phyloP scores from a whole-genome alignment of 192 early-diverging fungal genomes.

The Dissophora globulifera region DNA sequence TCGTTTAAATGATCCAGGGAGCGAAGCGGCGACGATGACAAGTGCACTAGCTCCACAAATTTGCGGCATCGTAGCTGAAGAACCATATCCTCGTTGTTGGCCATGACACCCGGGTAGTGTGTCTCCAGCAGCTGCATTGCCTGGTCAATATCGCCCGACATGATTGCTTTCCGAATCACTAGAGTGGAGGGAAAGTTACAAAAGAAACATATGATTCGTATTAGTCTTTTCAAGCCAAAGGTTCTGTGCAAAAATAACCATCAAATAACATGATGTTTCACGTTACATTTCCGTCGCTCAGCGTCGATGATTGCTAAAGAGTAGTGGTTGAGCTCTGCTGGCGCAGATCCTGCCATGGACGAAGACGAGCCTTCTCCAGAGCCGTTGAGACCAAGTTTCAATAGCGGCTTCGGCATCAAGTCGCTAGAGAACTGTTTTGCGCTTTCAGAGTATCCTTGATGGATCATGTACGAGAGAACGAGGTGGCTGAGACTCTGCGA shows the following conservation, averaged over 20 bases:
- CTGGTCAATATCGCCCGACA: slow-evolving; percentile 78
- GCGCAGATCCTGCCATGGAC: no score
- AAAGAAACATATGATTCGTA: background rate
- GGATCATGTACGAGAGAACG: slow-evolving; percentile 84
- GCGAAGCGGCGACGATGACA: slow-evolving; percentile 31
- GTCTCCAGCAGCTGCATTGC: slow-evolving; percentile 75
- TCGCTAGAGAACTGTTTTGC: slow-evolving; percentile 73
- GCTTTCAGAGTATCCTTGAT: slow-evolving; percentile 84
- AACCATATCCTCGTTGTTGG: slow-evolving; percentile 68
- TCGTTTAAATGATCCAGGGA: slow-evolving; percentile 28
- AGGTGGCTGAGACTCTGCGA: slow-evolving; percentile 65
- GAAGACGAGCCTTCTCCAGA: background rate
- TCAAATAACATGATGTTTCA: no score
- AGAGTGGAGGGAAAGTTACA: background rate
- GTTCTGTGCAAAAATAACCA: background rate
- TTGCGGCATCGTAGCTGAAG: slow-evolving; percentile 86
- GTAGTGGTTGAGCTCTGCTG: background rate
- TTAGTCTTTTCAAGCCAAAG: background rate
- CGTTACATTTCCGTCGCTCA: slow-evolving; percentile 47
- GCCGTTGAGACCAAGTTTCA: background rate
- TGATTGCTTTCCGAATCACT: slow-evolving; percentile 63
- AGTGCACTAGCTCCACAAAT: slow-evolving; percentile 86
- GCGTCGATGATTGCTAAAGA: slow-evolving; percentile 13
- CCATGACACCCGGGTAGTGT: slow-evolving; percentile 75
- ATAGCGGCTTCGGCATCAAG: slow-evolving; percentile 5